phyloP scores from a whole-genome alignment of 768 basidiomycete genomes.

The Sarcodon sp. region DNA sequence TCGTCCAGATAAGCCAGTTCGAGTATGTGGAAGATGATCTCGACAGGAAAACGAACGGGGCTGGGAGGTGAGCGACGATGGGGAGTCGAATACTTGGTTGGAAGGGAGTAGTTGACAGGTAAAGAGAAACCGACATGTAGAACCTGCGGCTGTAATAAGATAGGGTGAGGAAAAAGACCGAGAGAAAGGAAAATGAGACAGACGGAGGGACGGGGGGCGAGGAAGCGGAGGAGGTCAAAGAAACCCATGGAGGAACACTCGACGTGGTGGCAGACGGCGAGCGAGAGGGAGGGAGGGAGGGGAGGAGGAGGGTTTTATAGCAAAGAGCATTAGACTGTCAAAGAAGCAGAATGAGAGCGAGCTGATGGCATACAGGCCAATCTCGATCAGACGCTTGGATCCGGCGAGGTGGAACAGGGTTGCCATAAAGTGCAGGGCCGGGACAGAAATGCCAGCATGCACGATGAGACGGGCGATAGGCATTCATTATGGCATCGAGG shows the following conservation, averaged over 20 bases:
- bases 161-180: background rate
- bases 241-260: constrained; percentile 5
- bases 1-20: constrained; percentile 36
- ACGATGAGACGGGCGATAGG: too few species aligned
- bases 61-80: constrained; percentile 8
- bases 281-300: background rate
- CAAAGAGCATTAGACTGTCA: too few species aligned
- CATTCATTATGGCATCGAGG: too few species aligned
- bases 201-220: background rate
- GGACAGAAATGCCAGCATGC: too few species aligned
- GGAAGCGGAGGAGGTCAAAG: constrained; percentile 4
- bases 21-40: constrained; percentile 50
- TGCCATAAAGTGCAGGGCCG: too few species aligned
- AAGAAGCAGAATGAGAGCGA: too few species aligned
- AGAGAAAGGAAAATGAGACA: background rate
- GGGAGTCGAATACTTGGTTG: constrained; percentile 9
- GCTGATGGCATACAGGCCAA: too few species aligned
- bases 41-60: constrained; percentile 34
- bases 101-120: constrained; percentile 19
- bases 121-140: constrained; percentile 25
- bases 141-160: constrained; percentile 12
- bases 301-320: background rate
- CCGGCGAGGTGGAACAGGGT: too few species aligned
- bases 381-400: too few species aligned
- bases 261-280: background rate